Evolutionary conservation across 371 early-diverging fungal species (phyloP), one percentile per base, ranked within the genome.

Genomic region (Capniomyces stellatus): DNA sequence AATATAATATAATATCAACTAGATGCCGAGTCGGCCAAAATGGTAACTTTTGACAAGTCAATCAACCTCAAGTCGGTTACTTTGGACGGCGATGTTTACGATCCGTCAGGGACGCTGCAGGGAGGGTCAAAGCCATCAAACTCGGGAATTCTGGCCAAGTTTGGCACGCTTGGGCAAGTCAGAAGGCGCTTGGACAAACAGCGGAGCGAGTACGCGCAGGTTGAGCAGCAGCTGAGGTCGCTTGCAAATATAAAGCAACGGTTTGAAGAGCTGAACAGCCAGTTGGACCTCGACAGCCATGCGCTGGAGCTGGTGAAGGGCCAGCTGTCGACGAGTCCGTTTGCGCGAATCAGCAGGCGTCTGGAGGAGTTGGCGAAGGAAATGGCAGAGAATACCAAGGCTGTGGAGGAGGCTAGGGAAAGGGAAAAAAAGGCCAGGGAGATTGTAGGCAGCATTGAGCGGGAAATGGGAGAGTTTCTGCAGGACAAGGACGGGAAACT

Each of bases 1-100:
- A 19, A 40, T 13, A 47, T 47, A 13, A 13, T 13, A 47, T 22
- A 15, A 22, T 47, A 13, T 22, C 35, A 19, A 31, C 23, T 74
- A 71, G 92, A 96, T 63, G 76, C 83, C 0, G 79, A 81, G 13
- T 75, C 84, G 0, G 94, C 96, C 2, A 87, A 89, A 56, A 66
- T 70, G 39, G 82, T 92, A 15, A 89, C 98, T 0, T 98, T 90
- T 69, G 75, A 92, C 67, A 75, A 78, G 43, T 60, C 69, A 13
- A 76, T 98, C 29, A 74, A 76, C 15, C 64, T 79, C 47, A 85
- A 85, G 53, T 90, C 92, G 18, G 93, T 99, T 3, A 98, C 99
- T 0, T 57, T 87, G 0, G 98, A 98, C 47, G 99, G 99, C 28
- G 98, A 97, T 69, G 76, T 96, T 3, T 99, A 99, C 71, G 98